Base-by-base conservation (phyloP, 257 asterid genomes). In the Gynochthodes officinalis region DNA sequence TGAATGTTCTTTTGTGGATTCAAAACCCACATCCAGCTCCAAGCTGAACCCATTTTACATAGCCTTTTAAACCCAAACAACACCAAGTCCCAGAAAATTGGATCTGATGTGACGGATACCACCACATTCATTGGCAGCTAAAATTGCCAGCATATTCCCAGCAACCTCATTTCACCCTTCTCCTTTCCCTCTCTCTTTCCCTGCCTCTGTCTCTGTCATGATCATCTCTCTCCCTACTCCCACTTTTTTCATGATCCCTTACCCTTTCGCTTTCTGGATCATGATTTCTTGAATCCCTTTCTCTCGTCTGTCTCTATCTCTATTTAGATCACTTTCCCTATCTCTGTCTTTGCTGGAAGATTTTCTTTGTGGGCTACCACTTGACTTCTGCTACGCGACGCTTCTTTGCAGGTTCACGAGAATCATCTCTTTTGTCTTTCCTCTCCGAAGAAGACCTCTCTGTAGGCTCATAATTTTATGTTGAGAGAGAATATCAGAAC, bases 171-270 rank as follows among this genome's bases (percentile, higher is more conserved):
- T 84, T 92, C 9, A 79, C 77, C 75, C 90, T 85, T 71, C 92
- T 84, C 80, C 91, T 83, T 48, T 87, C 91, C 72, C 93, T 83
- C 32, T 83, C 93, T 71, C 89, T 81, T 73, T 89, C 96, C 54
- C 92, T 73, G 54, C 69, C 73, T 80, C 78, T 86, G 44, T 86
- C 96, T 82, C 94, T 84, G 10, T 92, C 98, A 75, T 83, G 86
- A 63, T 90, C 91, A 53, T 87, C 95, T 71, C 94, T 87, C 82
- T 88, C 96, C 78, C 85, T 81, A 73, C 90, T 90, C 57, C 94
- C 91, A 73, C 89, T 83, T 84, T 86, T 89, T 73, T 85, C 90
- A 19, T 84, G 49, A 25, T 81, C 87, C 71, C 77, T 84, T 67
- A 83, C 83, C 70, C 85, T 78, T 10, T 81, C 89, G n/a, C 82